Conservation (phyloP, 2,329 filamentous ascomycete species). For the Diaporthe australafricana region DNA sequence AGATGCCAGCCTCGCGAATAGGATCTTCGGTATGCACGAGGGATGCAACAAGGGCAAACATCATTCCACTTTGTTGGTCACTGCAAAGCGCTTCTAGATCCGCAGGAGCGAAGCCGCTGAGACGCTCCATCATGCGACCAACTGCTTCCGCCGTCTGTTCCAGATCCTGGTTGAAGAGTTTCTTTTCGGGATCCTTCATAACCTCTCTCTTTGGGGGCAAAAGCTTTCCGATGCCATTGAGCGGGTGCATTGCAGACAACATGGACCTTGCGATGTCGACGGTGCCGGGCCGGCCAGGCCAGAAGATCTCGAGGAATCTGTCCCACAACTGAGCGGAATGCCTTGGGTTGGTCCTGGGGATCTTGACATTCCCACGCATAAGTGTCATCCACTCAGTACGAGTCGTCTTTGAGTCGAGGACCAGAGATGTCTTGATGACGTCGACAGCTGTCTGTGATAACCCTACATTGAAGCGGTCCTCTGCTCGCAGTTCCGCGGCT, state of each 20-base stretch:
- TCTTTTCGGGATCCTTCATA: conserved; percentile 59
- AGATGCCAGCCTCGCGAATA: conserved; percentile 83
- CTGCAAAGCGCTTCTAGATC: conserved; percentile 78
- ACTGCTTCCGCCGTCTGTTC: conserved; percentile 67
- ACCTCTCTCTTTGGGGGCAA: conserved; percentile 62
- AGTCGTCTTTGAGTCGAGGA: conserved; percentile 78
- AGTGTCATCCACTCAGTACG: conserved; percentile 77
- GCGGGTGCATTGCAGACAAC: conserved; percentile 74
- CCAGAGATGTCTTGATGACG: conserved; percentile 74
- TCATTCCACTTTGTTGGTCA: conserved; percentile 68
- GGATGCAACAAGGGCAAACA: conserved; percentile 80
- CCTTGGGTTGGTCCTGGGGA: conserved; percentile 75
- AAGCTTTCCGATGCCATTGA: conserved; percentile 83
- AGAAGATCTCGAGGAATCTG: conserved; percentile 68
- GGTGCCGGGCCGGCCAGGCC: conserved; percentile 62
- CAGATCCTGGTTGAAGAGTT: conserved; percentile 83
- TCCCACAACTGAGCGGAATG: conserved; percentile 85
- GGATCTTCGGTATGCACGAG: conserved; percentile 84
- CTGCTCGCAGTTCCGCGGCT: conserved; percentile 60
- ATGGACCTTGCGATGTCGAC: conserved; percentile 81
- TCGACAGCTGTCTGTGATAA: conserved; percentile 68
- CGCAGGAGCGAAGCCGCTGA: conserved; percentile 79
- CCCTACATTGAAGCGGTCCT: conserved; percentile 61
- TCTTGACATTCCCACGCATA: conserved; percentile 62
- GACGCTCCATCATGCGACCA: conserved; percentile 78